A percentile compares a stretch with the other conserved stretches of the same genome.
Conservation (phyloP, 768 basidiomycete species). For the Tricholoma furcatifolium region DNA sequence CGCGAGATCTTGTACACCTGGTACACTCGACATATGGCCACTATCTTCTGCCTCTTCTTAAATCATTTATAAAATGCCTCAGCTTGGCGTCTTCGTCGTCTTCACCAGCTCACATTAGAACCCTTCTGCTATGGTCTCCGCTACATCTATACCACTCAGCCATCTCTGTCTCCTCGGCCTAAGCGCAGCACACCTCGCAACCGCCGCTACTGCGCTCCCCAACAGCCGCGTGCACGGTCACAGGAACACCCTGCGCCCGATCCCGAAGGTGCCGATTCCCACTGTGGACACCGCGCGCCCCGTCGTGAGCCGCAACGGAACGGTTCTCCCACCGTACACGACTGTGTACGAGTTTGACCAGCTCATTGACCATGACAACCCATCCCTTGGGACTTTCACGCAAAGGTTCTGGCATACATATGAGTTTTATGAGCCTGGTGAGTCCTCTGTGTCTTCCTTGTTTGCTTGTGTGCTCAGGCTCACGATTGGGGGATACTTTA, state of each 20-base stretch:
- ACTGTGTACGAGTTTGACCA: constrained; percentile 56
- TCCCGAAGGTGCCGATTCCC: constrained; percentile 30
- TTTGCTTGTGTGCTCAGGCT: not conserved
- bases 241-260: constrained; percentile 36
- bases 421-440: constrained; percentile 60
- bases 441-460: not conserved
- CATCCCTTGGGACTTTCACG: constrained; percentile 65
- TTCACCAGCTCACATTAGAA: too few relatives aligned
- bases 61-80: not conserved
- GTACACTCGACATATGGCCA: not conserved
- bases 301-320: constrained; percentile 43
- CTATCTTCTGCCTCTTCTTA: not conserved
- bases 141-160: not conserved
- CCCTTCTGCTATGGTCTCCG: not conserved
- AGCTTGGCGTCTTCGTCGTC: not conserved
- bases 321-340: constrained; percentile 40
- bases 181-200: constrained; percentile 13
- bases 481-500: constrained; percentile 11
- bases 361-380: constrained; percentile 51
- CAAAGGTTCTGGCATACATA: constrained; percentile 73
- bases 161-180: constrained; percentile 17
- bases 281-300: constrained; percentile 21
- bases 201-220: constrained; percentile 22
- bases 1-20: not conserved
- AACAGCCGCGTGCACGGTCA: constrained; percentile 42